A percentile compares a stretch with the other conserved stretches of the same genome.
Evolutionary conservation across 148 eudicot genomes (phyloP).

Genomic region (Agrostemma githago): DNA sequence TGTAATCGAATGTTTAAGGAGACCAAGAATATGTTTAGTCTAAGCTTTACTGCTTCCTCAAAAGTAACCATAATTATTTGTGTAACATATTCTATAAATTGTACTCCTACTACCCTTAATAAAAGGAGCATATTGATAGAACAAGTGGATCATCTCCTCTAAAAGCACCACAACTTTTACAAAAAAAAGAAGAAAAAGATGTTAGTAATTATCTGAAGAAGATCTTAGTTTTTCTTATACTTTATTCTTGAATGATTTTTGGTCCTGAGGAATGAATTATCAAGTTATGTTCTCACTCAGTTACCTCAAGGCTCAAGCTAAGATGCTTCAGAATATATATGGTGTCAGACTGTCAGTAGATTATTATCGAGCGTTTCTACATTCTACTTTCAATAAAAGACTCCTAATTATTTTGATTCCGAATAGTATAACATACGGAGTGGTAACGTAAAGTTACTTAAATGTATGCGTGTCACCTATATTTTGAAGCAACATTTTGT

Average conservation of each 20-base stretch:
- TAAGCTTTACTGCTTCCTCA: slow-evolving; percentile 11
- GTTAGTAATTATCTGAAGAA: slow-evolving; percentile 3
- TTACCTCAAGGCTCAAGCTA: not conserved
- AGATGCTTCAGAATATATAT: not conserved
- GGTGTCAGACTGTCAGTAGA: not conserved
- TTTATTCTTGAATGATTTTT: slow-evolving; percentile 16
- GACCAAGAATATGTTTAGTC: not conserved
- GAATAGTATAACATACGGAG: too few relatives aligned
- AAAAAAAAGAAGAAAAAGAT: not conserved
- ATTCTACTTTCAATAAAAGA: too few relatives aligned
- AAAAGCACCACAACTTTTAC: slow-evolving; percentile 13
- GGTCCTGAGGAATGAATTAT: not conserved
- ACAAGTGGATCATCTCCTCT: slow-evolving; percentile 3
- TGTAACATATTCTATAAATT: not conserved
- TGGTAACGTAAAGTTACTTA: too few relatives aligned
- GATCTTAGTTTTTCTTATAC: slow-evolving; percentile 11
- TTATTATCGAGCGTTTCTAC: too few relatives aligned
- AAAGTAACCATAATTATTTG: slow-evolving; percentile 3
- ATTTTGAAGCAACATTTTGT: too few relatives aligned
- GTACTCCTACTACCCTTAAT: not conserved
- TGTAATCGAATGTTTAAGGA: too few relatives aligned
- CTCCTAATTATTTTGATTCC: too few relatives aligned
- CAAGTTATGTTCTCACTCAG: not conserved
- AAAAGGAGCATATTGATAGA: not conserved
- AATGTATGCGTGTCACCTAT: too few relatives aligned